Evolutionary conservation across 2,329 filamentous ascomycete species (phyloP).

Genomic region (Clonostachys rosea): DNA sequence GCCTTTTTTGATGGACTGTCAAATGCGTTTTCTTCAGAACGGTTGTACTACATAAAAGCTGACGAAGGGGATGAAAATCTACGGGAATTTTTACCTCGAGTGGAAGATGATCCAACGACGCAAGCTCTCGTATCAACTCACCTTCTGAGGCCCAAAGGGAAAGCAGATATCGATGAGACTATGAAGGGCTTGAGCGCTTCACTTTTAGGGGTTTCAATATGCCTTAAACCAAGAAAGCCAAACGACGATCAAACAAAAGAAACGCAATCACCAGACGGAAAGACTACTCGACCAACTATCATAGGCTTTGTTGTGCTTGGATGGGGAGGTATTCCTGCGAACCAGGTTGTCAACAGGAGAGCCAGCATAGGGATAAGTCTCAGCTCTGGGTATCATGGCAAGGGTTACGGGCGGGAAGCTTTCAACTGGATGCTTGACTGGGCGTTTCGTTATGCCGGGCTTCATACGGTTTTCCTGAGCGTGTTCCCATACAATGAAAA

Average conservation of each 20-base stretch:
- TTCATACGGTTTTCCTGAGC: slow-evolving; percentile 35
- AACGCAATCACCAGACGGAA: background rate
- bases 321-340: too few species aligned
- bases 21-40: slow-evolving; percentile 1
- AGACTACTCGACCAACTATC: slow-evolving; percentile 7
- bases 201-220: slow-evolving; percentile 11
- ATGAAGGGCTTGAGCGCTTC: background rate
- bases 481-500: slow-evolving; percentile 36
- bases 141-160: background rate
- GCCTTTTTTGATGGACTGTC: background rate
- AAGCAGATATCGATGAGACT: background rate
- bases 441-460: slow-evolving; percentile 32
- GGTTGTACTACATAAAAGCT: background rate
- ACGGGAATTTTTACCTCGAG: background rate
- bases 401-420: slow-evolving; percentile 39
- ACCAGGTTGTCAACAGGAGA: slow-evolving; percentile 6
- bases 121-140: background rate
- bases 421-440: slow-evolving; percentile 40
- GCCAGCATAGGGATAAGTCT: slow-evolving; percentile 27
- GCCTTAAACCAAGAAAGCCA: slow-evolving; percentile 3
- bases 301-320: slow-evolving; percentile 8
- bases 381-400: slow-evolving; percentile 21
- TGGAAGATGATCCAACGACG: background rate
- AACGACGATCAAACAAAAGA: background rate
- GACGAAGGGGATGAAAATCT: background rate